Conservation (phyloP, 2,329 filamentous ascomycete genomes). For the Metarhizium anisopliae region DNA sequence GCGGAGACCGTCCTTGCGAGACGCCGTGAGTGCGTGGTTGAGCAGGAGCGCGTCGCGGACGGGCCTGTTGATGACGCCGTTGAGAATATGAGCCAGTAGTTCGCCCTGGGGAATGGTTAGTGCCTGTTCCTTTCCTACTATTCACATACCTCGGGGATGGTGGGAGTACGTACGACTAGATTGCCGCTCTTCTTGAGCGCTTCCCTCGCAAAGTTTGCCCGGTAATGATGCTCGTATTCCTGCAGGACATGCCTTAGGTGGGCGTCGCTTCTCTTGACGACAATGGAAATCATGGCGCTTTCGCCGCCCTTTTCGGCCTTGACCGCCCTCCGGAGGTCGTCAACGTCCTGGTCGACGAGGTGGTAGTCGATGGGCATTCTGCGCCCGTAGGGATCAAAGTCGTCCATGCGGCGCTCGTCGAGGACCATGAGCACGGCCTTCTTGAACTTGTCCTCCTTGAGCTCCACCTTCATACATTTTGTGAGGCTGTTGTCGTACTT, state of each 20-base stretch:
- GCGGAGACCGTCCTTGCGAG: conserved; percentile 60
- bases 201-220: conserved; percentile 77
- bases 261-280: conserved; percentile 69
- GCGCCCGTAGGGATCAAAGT: conserved; percentile 57
- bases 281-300: conserved; percentile 75
- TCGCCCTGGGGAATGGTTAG: conserved; percentile 58
- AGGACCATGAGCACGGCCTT: conserved; percentile 76
- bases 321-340: conserved; percentile 58
- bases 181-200: conserved; percentile 85
- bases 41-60: conserved; percentile 87
- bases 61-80: conserved; percentile 91
- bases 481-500: conserved; percentile 76
- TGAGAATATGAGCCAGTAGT: conserved; percentile 87
- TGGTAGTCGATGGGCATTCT: conserved; percentile 47
- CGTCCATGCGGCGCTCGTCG: conserved; percentile 76
- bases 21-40: conserved; percentile 77
- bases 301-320: conserved; percentile 74
- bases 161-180: conserved; percentile 63
- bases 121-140: background rate
- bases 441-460: conserved; percentile 95
- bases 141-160: too few relatives aligned
- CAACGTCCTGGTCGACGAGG: conserved; percentile 62
- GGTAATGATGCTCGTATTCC: conserved; percentile 64
- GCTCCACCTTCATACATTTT: conserved; percentile 82
- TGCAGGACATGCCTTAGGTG: conserved; percentile 75